Percentiles rank a stretch among this genome's conserved stretches.
Evolutionary conservation across 2,329 filamentous ascomycete species (phyloP).

Genomic region (Fusarium hostae): DNA sequence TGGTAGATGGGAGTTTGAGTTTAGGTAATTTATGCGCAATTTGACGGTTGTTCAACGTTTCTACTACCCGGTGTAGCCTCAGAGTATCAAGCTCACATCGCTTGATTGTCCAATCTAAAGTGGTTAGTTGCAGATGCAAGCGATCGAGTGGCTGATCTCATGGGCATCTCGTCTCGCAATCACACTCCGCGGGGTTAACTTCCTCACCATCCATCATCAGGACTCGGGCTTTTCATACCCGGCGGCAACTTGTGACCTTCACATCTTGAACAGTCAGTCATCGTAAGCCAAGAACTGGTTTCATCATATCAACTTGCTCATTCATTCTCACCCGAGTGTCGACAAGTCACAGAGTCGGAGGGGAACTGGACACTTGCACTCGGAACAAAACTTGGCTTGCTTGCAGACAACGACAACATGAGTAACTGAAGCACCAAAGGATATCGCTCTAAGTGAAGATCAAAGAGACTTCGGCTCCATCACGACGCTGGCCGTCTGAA

Average conservation of each 20-base stretch:
- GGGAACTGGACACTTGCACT: neutral
- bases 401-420: neutral
- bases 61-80: neutral
- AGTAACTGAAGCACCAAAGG: neutral
- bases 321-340: slow-evolving; percentile 16
- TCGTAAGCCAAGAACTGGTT: neutral
- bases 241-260: neutral
- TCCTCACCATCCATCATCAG: slow-evolving; percentile 14
- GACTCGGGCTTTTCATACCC: neutral
- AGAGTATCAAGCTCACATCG: neutral
- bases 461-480: neutral
- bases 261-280: neutral
- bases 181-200: slow-evolving; percentile 3
- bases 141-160: slow-evolving; percentile 7
- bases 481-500: slow-evolving; percentile 18
- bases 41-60: neutral
- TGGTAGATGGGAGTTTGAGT: neutral
- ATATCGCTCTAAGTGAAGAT: neutral
- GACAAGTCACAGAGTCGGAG: neutral
- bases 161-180: neutral
- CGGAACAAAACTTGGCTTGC: neutral
- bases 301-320: slow-evolving; percentile 33
- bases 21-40: neutral
- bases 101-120: neutral
- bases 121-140: neutral